phyloP scores from a whole-genome alignment of 1,284 basidiomycete genomes.

The Sphagnurus paluster region DNA sequence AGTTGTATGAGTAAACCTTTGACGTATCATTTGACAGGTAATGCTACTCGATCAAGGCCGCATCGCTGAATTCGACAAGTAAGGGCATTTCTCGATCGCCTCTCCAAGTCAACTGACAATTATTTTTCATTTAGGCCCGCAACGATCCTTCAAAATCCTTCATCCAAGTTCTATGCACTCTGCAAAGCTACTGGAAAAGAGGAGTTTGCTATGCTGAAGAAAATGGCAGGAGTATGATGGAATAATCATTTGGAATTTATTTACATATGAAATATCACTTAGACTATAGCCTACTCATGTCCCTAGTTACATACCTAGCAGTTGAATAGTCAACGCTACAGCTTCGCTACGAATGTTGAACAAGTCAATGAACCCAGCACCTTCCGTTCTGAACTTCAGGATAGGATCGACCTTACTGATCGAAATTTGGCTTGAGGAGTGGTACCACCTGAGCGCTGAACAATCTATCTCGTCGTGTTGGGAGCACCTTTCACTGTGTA shows the following conservation, averaged over 20 bases:
- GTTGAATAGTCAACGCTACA: too few species aligned
- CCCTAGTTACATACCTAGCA: too few species aligned
- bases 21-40: slow-evolving; percentile 49
- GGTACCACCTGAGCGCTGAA: too few species aligned
- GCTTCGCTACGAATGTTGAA: too few species aligned
- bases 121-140: slow-evolving; percentile 48
- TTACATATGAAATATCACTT: too few species aligned
- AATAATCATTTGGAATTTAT: not conserved
- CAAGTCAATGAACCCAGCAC: too few species aligned
- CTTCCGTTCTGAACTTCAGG: too few species aligned
- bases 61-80: slow-evolving; percentile 80
- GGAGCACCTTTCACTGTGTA: too few species aligned
- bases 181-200: slow-evolving; percentile 83
- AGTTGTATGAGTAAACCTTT: slow-evolving; percentile 2
- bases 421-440: too few species aligned
- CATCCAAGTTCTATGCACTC: slow-evolving; percentile 73
- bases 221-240: slow-evolving; percentile 54
- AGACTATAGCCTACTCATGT: too few species aligned
- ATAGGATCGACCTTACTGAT: too few species aligned
- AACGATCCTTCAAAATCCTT: slow-evolving; percentile 61
- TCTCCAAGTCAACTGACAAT: slow-evolving; percentile 1
- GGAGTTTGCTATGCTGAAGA: slow-evolving; percentile 76
- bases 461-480: too few species aligned
- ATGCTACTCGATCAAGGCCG: slow-evolving; percentile 88
- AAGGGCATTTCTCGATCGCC: slow-evolving; percentile 14